These are phyloP conservation scores for Zymoseptoria ardabiliae DNA, from an alignment of 2,329 filamentous ascomycete species.

Conservation along the genomic window DNA sequence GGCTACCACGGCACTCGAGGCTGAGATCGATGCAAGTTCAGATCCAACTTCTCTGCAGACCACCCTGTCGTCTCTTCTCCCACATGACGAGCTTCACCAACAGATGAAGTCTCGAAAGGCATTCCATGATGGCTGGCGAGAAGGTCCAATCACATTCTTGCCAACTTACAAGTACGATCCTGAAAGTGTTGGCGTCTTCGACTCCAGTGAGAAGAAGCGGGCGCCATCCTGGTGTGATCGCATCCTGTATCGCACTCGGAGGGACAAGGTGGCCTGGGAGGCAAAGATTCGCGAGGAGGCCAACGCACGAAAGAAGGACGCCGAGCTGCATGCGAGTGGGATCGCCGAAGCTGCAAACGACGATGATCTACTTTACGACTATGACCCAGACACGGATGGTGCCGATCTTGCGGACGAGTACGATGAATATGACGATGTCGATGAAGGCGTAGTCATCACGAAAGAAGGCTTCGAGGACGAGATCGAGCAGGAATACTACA, in stretches of 20 bases:
- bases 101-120: conserved; percentile 68
- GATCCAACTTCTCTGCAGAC: conserved; percentile 84
- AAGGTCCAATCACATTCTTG: conserved; percentile 79
- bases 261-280: conserved; percentile 61
- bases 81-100: conserved; percentile 77
- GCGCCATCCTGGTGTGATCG: conserved; percentile 96
- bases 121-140: conserved; percentile 86
- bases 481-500: conserved; percentile 60
- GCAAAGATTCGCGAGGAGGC: conserved; percentile 56
- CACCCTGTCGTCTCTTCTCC: conserved; percentile 76
- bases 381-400: conserved; percentile 74
- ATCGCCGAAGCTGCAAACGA: conserved; percentile 67
- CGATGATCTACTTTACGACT: conserved; percentile 84
- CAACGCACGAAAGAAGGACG: conserved; percentile 63
- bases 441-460: conserved; percentile 45
- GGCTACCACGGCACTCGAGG: conserved; percentile 15
- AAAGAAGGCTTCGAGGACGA: conserved; percentile 53
- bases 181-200: conserved; percentile 85
- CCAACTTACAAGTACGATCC: conserved; percentile 98
- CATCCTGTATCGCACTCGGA: conserved; percentile 74
- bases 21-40: conserved; percentile 45
- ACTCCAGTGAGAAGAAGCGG: conserved; percentile 88
- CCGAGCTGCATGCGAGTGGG: conserved; percentile 76
- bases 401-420: conserved; percentile 43
- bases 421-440: conserved; percentile 52